Evolutionary conservation across 2,329 filamentous ascomycete species (phyloP), one percentile per base, ranked within the genome.

Genomic region (Aureobasidium sp.): DNA sequence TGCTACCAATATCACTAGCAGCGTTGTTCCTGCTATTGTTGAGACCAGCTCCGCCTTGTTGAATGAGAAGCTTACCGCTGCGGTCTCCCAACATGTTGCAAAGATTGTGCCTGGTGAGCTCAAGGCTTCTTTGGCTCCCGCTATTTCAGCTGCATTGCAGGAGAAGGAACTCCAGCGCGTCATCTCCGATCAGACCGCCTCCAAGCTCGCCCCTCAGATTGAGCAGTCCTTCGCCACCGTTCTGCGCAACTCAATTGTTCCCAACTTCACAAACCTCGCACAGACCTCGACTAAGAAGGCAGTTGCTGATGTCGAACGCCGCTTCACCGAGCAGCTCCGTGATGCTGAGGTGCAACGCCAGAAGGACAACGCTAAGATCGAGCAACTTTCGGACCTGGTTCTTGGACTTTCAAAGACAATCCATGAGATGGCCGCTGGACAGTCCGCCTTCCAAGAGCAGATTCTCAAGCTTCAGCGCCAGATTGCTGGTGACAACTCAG

Each of bases 11-110:
- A 90, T 96, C 66, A 84, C 90, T 65, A 82, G 86, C 61, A 82
- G 86, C 15, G 84, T 97, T 48, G 79, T 96, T 59, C 93, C 94
- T 12, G 81, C 86, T 36, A 78, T 97, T 62, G 83, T 86, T 44
- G 82, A 86, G 57, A 80, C 87, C 46, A 85, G 89, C 15, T 81
- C 84, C 48, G 83, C 85, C 65, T 82, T 87, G 5, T 81, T 96
- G 32, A 83, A 87, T 61, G 87, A 88, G 65, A 86, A 90, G 71
- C 79, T 97, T 27, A 82, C 84, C 62, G 81, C 84, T 66, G 85
- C 85, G 64, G 76, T 97, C 61, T 83, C 84, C 66, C 81, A 84
- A 53, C 82, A 88, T 59, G 75, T 95, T 15, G 41, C 53, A 1
- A 61, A 65, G 43, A 39, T 59, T 15, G 75, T 96, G 47, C 85